A percentile compares a stretch with the other conserved stretches of the same genome.
These are phyloP conservation scores for Lanzia echinophila DNA, from an alignment of 2,329 filamentous ascomycete species.

Conservation along the genomic window DNA sequence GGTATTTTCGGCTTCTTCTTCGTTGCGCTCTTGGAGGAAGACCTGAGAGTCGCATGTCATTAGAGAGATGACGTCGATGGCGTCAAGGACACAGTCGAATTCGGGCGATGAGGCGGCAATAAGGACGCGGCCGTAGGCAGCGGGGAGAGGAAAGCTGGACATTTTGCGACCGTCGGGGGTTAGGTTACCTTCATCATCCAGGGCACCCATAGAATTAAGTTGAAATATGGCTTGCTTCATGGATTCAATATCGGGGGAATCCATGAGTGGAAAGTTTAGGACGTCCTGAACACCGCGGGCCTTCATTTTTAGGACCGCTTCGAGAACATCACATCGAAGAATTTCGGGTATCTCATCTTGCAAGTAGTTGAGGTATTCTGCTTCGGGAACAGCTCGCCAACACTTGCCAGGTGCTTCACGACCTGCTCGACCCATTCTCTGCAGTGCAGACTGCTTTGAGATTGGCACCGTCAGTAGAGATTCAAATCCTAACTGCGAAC, in stretches of 20 bases:
- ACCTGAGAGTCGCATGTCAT: conserved; percentile 58
- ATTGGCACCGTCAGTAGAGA: conserved; percentile 86
- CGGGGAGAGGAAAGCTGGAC: conserved; percentile 75
- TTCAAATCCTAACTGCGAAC: conserved; percentile 76
- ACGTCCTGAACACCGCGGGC: conserved; percentile 80
- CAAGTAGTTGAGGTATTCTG: conserved; percentile 62
- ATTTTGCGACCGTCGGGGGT: conserved; percentile 70
- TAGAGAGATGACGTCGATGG: conserved; percentile 73
- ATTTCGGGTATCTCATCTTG: conserved; percentile 83
- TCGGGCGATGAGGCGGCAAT: conserved; percentile 68
- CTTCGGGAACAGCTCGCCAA: conserved; percentile 80
- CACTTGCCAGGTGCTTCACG: conserved; percentile 89
- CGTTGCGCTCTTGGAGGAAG: conserved; percentile 52
- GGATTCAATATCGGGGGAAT: conserved; percentile 68
- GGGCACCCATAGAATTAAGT: conserved; percentile 69
- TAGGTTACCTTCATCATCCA: conserved; percentile 66
- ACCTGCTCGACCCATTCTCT: conserved; percentile 85
- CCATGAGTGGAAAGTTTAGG: conserved; percentile 76
- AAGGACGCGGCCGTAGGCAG: conserved; percentile 73
- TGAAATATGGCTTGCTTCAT: conserved; percentile 78
- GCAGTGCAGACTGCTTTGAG: conserved; percentile 87
- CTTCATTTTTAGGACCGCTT: conserved; percentile 88
- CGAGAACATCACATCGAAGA: conserved; percentile 77
- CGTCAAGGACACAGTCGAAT: conserved; percentile 68
- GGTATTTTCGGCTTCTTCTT: conserved; percentile 48